Percentiles rank a stretch among this genome's conserved stretches.
These are phyloP conservation scores for Theileria sp. DNA, from an alignment of 169 alveolate species.

Conservation along the genomic window DNA sequence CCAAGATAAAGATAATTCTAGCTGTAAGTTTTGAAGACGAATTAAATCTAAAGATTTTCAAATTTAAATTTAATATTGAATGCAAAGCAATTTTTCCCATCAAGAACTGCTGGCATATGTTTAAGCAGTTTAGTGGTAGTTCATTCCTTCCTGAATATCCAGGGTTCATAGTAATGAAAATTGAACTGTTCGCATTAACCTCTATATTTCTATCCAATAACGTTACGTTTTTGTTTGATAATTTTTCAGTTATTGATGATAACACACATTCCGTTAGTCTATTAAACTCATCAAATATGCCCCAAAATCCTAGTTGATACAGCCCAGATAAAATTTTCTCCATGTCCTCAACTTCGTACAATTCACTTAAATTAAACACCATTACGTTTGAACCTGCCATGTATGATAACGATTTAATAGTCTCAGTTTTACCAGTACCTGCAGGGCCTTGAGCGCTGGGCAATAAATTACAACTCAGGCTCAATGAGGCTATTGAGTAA, in stretches of 20 bases:
- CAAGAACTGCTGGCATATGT: slow-evolving; percentile 90
- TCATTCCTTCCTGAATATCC: slow-evolving; percentile 97
- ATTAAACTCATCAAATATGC: slow-evolving; percentile 98
- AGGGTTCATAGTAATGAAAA: slow-evolving; percentile 98
- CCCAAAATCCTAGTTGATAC: slow-evolving; percentile 98
- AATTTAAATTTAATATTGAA: slow-evolving; percentile 88
- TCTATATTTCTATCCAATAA: slow-evolving; percentile 82
- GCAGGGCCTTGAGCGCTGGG: slow-evolving; percentile 99
- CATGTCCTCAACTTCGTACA: slow-evolving; percentile 96
- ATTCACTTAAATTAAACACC: slow-evolving; percentile 98
- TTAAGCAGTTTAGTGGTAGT: slow-evolving; percentile 94
- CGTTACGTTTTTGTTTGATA: slow-evolving; percentile 87
- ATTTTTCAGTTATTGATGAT: slow-evolving; percentile 94
- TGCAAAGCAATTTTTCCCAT: slow-evolving; percentile 90
- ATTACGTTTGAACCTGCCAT: slow-evolving; percentile 94
- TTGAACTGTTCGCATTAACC: slow-evolving; percentile 91
- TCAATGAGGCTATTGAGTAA: slow-evolving; percentile 94
- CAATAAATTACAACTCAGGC: slow-evolving; percentile 93
- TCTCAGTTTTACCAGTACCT: slow-evolving; percentile 99
- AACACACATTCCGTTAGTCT: slow-evolving; percentile 94
- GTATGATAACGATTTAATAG: slow-evolving; percentile 96
- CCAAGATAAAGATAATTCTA: slow-evolving; percentile 93
- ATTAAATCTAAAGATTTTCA: slow-evolving; percentile 93
- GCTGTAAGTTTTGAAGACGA: slow-evolving; percentile 91
- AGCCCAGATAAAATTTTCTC: slow-evolving; percentile 93